These are phyloP conservation scores for Dactylellina drechsleri DNA, from an alignment of 2,329 filamentous ascomycete species.

Conservation along the genomic window DNA sequence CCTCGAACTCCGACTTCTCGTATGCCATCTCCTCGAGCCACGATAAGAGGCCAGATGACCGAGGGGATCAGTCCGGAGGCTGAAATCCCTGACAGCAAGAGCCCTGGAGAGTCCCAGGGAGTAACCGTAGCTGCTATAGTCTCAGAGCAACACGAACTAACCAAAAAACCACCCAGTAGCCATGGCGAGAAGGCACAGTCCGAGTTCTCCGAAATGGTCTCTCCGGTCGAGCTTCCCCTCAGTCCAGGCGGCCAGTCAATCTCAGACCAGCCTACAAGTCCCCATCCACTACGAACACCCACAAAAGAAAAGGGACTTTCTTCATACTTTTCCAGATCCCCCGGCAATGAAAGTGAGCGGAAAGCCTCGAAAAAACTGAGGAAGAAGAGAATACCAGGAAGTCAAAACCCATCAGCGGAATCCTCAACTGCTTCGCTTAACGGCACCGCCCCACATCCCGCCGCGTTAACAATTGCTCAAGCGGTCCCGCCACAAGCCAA, in stretches of 20 bases:
- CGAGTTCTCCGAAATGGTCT: conserved; percentile 61
- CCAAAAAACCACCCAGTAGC: conserved; percentile 57
- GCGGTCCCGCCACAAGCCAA: conserved; percentile 60
- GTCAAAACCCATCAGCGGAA: conserved; percentile 84
- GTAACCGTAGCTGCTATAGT: neutral
- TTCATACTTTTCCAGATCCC: conserved; percentile 76
- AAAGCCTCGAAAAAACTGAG: conserved; percentile 88
- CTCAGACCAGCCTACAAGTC: conserved; percentile 10
- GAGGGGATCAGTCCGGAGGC: conserved; percentile 24
- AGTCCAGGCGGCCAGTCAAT: conserved; percentile 53
- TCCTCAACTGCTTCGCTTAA: conserved; percentile 82
- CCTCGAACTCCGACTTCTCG: conserved; percentile 68
- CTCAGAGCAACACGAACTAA: conserved; percentile 58
- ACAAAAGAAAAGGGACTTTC: conserved; percentile 75
- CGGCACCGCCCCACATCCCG: conserved; percentile 52
- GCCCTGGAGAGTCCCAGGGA: conserved; percentile 50
- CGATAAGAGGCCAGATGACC: conserved; percentile 33
- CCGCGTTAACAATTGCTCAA: conserved; percentile 59
- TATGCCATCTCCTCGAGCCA: conserved; percentile 59
- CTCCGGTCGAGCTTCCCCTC: conserved; percentile 66
- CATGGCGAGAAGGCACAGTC: conserved; percentile 58
- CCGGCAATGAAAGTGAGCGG: conserved; percentile 71
- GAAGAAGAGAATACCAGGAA: conserved; percentile 82
- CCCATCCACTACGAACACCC: conserved; percentile 66
- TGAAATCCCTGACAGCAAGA: conserved; percentile 58